Conservation (phyloP, 352 stramenopile genomes). For the Globisporangium orthogonon region DNA sequence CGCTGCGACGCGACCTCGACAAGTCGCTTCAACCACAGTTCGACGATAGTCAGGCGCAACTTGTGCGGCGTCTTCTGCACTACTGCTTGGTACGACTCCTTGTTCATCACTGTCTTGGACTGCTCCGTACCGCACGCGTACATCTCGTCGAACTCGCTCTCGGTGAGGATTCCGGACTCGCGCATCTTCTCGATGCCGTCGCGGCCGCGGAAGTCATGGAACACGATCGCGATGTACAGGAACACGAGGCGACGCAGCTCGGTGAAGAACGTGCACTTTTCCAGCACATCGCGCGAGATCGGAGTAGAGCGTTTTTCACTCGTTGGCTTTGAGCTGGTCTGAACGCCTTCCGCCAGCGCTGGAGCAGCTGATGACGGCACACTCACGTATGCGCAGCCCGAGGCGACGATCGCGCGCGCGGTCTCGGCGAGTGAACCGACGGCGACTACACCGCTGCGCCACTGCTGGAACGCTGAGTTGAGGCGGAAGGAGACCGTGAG, state of each 20-base stretch:
- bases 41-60: constrained; percentile 64
- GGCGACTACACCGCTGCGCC: constrained; percentile 61
- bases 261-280: constrained; percentile 76
- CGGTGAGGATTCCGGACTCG: constrained; percentile 40
- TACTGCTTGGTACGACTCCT: constrained; percentile 51
- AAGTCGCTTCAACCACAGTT: constrained; percentile 74
- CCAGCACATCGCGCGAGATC: constrained; percentile 47
- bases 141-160: constrained; percentile 66
- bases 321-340: not conserved
- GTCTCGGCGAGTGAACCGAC: constrained; percentile 55
- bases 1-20: constrained; percentile 58
- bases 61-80: constrained; percentile 63
- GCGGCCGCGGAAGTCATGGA: constrained; percentile 65
- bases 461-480: constrained; percentile 79
- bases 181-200: constrained; percentile 67
- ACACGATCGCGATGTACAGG: constrained; percentile 79
- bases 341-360: not conserved
- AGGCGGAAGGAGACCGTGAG: constrained; percentile 76
- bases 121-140: constrained; percentile 63
- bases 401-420: constrained; percentile 62
- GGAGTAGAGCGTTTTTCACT: constrained; percentile 9
- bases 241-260: constrained; percentile 75
- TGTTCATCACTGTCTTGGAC: constrained; percentile 30
- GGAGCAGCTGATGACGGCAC: constrained; percentile 17
- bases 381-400: constrained; percentile 59